Percentiles rank a stretch among this genome's conserved stretches.
phyloP scores from a whole-genome alignment of 805 yeast genomes.

The Starmera dryadoides region DNA sequence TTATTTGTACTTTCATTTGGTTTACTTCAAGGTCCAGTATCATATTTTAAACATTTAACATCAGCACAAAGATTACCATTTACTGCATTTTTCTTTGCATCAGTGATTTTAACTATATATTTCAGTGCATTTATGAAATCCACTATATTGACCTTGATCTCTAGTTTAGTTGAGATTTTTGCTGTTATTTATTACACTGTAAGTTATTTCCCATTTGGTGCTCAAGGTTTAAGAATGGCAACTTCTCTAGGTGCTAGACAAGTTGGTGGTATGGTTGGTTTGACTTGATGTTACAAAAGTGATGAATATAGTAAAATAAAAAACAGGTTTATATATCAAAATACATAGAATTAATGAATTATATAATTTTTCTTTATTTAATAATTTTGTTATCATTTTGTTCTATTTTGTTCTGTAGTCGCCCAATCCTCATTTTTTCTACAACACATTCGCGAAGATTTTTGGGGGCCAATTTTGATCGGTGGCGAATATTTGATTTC shows the following conservation, averaged over 20 bases:
- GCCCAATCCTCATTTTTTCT: too few species aligned
- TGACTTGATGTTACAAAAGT: background rate
- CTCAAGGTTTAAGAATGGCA: constrained; percentile 52
- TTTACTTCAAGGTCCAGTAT: constrained; percentile 77
- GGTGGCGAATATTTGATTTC: background rate
- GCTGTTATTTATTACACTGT: constrained; percentile 83
- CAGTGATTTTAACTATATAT: constrained; percentile 69
- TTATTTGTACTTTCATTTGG: constrained; percentile 82
- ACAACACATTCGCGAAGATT: background rate
- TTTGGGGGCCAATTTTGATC: background rate
- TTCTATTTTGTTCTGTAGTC: too few species aligned
- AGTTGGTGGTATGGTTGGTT: background rate
- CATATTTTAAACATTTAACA: constrained; percentile 60
- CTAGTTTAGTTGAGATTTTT: constrained; percentile 67
- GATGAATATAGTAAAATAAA: too few species aligned
- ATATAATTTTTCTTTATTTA: too few species aligned
- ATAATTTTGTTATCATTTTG: too few species aligned
- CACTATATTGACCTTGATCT: constrained; percentile 62
- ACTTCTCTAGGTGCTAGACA: constrained; percentile 45
- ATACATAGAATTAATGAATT: too few species aligned
- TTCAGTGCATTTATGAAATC: constrained; percentile 58
- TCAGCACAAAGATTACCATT: constrained; percentile 70
- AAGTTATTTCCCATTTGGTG: constrained; percentile 90
- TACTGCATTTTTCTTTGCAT: constrained; percentile 64
- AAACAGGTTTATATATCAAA: too few species aligned